A percentile compares a stretch with the other conserved stretches of the same genome.
Conservation (phyloP, 257 asterid genomes). For the Marsdenia floribunda region DNA sequence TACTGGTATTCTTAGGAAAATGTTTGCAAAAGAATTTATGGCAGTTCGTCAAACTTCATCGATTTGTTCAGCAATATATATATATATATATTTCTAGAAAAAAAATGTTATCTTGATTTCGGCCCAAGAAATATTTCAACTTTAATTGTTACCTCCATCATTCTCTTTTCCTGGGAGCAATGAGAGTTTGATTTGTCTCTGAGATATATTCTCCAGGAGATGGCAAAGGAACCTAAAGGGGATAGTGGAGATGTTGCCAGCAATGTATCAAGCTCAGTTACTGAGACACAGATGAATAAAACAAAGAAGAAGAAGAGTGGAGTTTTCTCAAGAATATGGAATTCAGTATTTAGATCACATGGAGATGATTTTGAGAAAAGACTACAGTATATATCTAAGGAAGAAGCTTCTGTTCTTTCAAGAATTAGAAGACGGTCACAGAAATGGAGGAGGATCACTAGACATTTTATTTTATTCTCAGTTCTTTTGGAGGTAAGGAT, state of each 20-base stretch:
- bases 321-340: conserved; percentile 65
- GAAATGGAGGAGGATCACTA: conserved; percentile 50
- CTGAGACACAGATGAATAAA: conserved; percentile 40
- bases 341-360: conserved; percentile 49
- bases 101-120: background rate
- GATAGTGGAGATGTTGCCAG: conserved; percentile 35
- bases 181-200: background rate
- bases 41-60: background rate
- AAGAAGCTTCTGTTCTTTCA: conserved; percentile 69
- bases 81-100: background rate
- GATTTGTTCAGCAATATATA: background rate
- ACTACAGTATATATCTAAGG: conserved; percentile 77
- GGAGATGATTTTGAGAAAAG: conserved; percentile 88
- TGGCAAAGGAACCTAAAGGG: conserved; percentile 54
- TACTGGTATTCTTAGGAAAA: background rate
- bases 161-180: background rate
- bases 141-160: background rate
- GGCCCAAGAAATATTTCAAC: background rate
- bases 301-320: conserved; percentile 61
- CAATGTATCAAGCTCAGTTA: conserved; percentile 26
- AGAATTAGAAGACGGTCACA: conserved; percentile 63
- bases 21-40: background rate
- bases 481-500: conserved; percentile 63
- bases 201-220: conserved; percentile 24
- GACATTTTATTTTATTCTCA: conserved; percentile 55